Evolutionary conservation across 768 basidiomycete species (phyloP).

Genomic region (Phylloporus sp.): DNA sequence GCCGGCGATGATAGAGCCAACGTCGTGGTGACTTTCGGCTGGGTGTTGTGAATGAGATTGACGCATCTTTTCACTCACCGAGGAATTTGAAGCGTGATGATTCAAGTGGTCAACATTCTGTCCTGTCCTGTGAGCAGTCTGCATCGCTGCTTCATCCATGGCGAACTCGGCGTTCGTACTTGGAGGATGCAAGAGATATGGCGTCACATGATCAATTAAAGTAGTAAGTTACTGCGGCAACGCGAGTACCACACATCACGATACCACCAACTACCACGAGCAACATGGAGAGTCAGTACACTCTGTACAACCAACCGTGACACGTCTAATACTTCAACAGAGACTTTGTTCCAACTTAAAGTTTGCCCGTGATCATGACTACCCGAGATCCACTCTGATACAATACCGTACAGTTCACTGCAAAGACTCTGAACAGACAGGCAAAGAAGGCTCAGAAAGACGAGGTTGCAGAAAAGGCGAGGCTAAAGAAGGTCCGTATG

Average conservation of each 20-base stretch:
- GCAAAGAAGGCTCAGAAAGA: slow-evolving; percentile 98
- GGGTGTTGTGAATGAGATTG: background rate
- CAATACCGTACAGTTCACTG: slow-evolving; percentile 73
- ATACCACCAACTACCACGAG: slow-evolving; percentile 47
- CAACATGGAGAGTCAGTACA: slow-evolving; percentile 81
- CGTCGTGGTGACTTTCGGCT: slow-evolving; percentile 20
- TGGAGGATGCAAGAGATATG: background rate
- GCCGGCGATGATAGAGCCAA: slow-evolving; percentile 34
- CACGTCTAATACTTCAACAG: slow-evolving; percentile 39
- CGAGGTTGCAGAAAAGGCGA: slow-evolving; percentile 81
- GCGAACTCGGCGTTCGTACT: background rate
- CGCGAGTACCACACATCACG: background rate
- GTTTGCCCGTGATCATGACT: slow-evolving; percentile 38
- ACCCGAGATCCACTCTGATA: slow-evolving; percentile 11
- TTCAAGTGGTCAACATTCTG: background rate
- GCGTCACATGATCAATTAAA: background rate
- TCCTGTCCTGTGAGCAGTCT: background rate
- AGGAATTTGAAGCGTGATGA: background rate
- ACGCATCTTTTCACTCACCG: slow-evolving; percentile 1
- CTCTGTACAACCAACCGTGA: background rate
- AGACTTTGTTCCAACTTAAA: slow-evolving; percentile 98
- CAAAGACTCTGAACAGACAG: slow-evolving; percentile 90
- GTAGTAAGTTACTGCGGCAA: background rate
- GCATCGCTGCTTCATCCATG: slow-evolving; percentile 3
- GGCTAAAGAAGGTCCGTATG: slow-evolving; percentile 81